phyloP scores from a whole-genome alignment of 139 green algal species.

The Axilococcus clingmanii region DNA sequence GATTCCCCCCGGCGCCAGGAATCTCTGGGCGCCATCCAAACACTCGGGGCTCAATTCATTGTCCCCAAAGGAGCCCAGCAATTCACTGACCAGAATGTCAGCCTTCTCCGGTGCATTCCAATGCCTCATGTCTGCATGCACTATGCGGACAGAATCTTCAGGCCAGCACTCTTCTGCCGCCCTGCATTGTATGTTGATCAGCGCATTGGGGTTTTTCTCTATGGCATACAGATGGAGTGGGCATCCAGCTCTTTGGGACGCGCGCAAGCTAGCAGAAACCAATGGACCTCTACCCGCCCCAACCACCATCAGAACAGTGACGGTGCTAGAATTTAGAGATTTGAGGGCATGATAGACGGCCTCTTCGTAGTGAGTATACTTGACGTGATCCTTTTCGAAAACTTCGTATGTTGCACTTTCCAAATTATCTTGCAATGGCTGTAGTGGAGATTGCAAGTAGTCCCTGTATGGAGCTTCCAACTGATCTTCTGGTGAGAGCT shows the following conservation, averaged over 20 bases:
- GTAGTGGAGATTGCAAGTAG: constrained; percentile 84
- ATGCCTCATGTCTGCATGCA: constrained; percentile 78
- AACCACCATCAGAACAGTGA: constrained; percentile 82
- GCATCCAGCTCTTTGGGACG: constrained; percentile 24
- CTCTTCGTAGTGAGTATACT: constrained; percentile 87
- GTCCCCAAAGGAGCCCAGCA: constrained; percentile 95
- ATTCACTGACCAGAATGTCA: constrained; percentile 87
- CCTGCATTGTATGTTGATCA: constrained; percentile 82
- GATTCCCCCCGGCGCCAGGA: constrained; percentile 69
- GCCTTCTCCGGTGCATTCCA: constrained; percentile 66
- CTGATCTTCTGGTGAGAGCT: constrained; percentile 32
- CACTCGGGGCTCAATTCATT: constrained; percentile 98
- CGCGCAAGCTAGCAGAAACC: constrained; percentile 60
- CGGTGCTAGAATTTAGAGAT: constrained; percentile 1
- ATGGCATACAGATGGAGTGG: constrained; percentile 80
- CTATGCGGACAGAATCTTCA: constrained; percentile 50
- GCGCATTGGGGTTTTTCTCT: constrained; percentile 97
- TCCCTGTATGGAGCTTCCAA: constrained; percentile 79
- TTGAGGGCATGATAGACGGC: constrained; percentile 59
- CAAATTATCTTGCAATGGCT: constrained; percentile 93
- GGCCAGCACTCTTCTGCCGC: constrained; percentile 37
- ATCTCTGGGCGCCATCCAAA: constrained; percentile 80
- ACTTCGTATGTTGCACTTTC: constrained; percentile 94
- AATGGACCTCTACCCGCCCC: constrained; percentile 88
- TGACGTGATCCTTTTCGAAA: constrained; percentile 90